Evolutionary conservation across 2,329 filamentous ascomycete species (phyloP).

Genomic region (Trichoderma citrinoviride): DNA sequence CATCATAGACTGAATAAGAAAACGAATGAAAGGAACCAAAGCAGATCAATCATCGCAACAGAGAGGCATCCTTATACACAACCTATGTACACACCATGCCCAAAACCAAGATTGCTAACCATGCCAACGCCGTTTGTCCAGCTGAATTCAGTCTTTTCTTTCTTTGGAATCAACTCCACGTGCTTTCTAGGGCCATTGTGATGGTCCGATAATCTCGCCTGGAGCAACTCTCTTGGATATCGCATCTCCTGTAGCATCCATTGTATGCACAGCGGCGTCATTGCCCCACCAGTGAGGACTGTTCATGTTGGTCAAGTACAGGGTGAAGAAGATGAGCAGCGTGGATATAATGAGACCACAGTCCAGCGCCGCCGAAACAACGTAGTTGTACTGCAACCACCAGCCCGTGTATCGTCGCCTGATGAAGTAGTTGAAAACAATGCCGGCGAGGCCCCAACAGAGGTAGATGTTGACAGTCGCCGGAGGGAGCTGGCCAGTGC

Average conservation of each 20-base stretch:
- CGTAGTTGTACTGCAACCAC: conserved; percentile 79
- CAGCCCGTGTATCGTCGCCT: conserved; percentile 64
- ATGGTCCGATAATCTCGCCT: conserved; percentile 53
- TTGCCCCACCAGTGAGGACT: conserved; percentile 65
- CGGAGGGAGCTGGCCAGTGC: conserved; percentile 61
- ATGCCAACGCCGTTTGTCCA: conserved; percentile 15
- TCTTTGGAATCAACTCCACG: background rate
- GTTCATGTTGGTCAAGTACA: conserved; percentile 57
- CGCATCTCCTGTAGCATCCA: conserved; percentile 46
- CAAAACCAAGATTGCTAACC: background rate
- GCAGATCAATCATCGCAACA: background rate
- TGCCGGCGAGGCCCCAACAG: conserved; percentile 66
- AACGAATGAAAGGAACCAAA: background rate
- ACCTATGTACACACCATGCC: background rate
- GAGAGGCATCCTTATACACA: background rate
- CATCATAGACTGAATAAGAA: background rate
- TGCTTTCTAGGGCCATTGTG: conserved; percentile 39
- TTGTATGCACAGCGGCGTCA: conserved; percentile 43
- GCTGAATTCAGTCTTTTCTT: conserved; percentile 3
- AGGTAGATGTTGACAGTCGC: conserved; percentile 70
- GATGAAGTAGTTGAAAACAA: conserved; percentile 67
- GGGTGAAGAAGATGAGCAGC: conserved; percentile 66
- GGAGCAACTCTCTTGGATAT: conserved; percentile 42
- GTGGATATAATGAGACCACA: conserved; percentile 64
- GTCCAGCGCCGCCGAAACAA: conserved; percentile 69